Percentiles rank a stretch among this genome's conserved stretches.
These are phyloP conservation scores for Teratosphaeria epicoccoides DNA, from an alignment of 2,329 filamentous ascomycete species.

Conservation along the genomic window DNA sequence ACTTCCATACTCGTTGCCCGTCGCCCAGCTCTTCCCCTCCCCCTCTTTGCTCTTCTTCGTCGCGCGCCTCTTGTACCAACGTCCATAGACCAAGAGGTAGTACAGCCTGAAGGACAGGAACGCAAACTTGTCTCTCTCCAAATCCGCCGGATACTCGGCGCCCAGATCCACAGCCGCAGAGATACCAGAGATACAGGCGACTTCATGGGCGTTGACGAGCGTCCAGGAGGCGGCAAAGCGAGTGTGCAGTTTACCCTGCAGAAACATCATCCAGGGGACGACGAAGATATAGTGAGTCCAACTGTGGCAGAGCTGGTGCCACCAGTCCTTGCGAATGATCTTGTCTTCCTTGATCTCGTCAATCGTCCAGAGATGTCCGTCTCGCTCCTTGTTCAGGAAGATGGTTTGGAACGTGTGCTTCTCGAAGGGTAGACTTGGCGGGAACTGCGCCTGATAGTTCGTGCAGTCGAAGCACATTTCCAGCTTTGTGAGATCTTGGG, in stretches of 20 bases:
- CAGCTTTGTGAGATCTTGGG: constrained; percentile 43
- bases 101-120: constrained; percentile 52
- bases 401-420: constrained; percentile 62
- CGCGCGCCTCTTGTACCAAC: constrained; percentile 44
- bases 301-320: constrained; percentile 55
- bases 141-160: constrained; percentile 51
- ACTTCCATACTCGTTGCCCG: constrained; percentile 46
- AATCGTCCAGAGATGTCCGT: constrained; percentile 48
- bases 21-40: constrained; percentile 46
- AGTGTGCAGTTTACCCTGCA: constrained; percentile 55
- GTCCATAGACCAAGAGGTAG: constrained; percentile 50
- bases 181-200: constrained; percentile 60
- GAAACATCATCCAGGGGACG: constrained; percentile 61
- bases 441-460: constrained; percentile 65
- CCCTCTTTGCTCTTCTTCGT: constrained; percentile 31
- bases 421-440: constrained; percentile 41
- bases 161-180: constrained; percentile 60
- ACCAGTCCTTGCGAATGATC: constrained; percentile 55
- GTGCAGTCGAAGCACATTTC: constrained; percentile 63
- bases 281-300: constrained; percentile 55
- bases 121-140: constrained; percentile 53
- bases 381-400: constrained; percentile 49
- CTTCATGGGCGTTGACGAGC: constrained; percentile 58
- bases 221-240: constrained; percentile 59
- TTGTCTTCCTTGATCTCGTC: constrained; percentile 49